Base-by-base conservation (phyloP, 2,329 filamentous ascomycete genomes). In the Penicillium paneum region DNA sequence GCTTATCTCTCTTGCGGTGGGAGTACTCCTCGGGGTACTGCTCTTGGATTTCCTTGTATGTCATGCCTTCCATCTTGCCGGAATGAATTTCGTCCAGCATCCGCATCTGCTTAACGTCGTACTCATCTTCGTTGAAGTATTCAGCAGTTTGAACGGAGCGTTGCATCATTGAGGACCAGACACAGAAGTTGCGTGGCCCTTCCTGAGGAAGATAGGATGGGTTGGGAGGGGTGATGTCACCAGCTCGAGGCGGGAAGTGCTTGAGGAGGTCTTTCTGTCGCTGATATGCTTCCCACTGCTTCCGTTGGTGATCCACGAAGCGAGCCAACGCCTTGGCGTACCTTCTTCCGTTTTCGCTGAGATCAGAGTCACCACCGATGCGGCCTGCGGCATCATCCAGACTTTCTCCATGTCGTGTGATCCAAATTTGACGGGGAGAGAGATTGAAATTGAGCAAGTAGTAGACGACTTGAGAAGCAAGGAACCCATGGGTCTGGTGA, bases 381-480 rank as follows among this genome's bases (percentile, higher is more conserved):
- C 90, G 95, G 57, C 92, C 91, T 3, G 85, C 80, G 54, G 89
- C 81, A 68, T 99, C 97, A 71, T 99, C 94, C 57, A 84, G 71
- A 53, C 91, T 97, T 74, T 97, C 90, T 39, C 94, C 94, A 69
- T 97, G 94, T 47, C 94, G 82, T 1, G 94, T 97, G 69, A 99
- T 95, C 94, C 94, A 99, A 57, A 99, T 97, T 73, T 97, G 93
- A 51, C 94, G 83, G 0, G 94, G 92, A 0, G 93, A 90, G 15
- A 99, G 82, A 66, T 99, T 97, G 80, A 99, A 99, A 64, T 96
- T 97, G 42, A 94, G 88, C 10, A 99, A 81, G 67, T 97, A 99
- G 61, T 92, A 96, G 53, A 94, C 91, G 52, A 96, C 94, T 59
- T 94, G 90, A 36, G 89, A 90, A 54, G 91, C 91, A 45, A 99